Base-by-base conservation (phyloP, 257 asterid species). In the Datura wrightii region DNA sequence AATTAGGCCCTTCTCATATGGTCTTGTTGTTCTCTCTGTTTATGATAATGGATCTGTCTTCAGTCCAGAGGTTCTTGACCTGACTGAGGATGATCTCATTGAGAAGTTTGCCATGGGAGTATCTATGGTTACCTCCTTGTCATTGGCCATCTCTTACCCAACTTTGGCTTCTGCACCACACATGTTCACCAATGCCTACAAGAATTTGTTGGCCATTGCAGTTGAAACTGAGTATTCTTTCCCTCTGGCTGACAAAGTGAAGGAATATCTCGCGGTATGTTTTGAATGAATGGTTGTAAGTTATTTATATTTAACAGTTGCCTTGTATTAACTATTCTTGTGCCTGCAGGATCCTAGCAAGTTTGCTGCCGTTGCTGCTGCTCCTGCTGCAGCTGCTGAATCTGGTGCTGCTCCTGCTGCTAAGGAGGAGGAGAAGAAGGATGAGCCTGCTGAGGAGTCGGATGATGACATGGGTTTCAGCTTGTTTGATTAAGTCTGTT, bases 141-240 rank as follows among this genome's bases (percentile, higher is more conserved):
- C 97, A 1, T 85, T 96, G 82, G 98, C 97, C 16, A 83, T 93
- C 55, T 89, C 98, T 1, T 96, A 91, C 89, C 99, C 99, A 2
- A 94, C 98, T 3, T 86, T 94, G 6, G 98, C 98, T 8, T 98
- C 98, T 24, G 97, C 97, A 0, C 99, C 98, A 0, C 97, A 93
- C 91, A 94, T 96, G 97, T 91, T 94, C 80, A 85, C 92, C 86
- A 96, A 93, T 82, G 97, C 87, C 1, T 96, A 93, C 93, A 96
- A 96, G 92, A 96, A 96, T 79, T 85, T 88, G 3, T 87, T 93
- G 94, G 90, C 98, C 5, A 14, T 94, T 60, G 98, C 98, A 0
- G 89, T 94, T 54, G 97, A 84, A 56, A 92, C 97, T 0, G 98
- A 94, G 6, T 97, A 93, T 50, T 93, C 98, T 67, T 94, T 94